These are phyloP conservation scores for Candida awuae DNA, from an alignment of 805 yeast species.

Conservation along the genomic window DNA sequence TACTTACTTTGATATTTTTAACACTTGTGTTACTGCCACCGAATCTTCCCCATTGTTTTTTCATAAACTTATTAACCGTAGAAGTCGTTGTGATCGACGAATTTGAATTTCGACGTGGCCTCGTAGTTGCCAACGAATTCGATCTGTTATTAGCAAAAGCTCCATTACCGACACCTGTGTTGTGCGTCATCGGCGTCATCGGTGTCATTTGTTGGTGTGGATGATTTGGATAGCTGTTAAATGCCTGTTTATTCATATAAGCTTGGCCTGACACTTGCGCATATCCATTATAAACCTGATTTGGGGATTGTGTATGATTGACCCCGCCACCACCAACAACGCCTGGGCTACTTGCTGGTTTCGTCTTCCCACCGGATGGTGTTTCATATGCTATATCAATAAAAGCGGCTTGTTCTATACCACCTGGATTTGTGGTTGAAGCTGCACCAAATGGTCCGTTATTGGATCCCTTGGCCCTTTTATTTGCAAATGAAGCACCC, in stretches of 20 bases:
- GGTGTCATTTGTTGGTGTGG: not conserved
- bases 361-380: constrained; percentile 23
- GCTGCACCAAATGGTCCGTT: constrained; percentile 1
- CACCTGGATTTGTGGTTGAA: constrained; percentile 7
- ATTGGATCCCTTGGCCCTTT: not conserved
- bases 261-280: not conserved
- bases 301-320: not conserved
- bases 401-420: constrained; percentile 34
- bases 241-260: not conserved
- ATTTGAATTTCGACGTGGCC: constrained; percentile 10
- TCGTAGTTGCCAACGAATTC: not conserved
- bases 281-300: not conserved
- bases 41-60: constrained; percentile 28
- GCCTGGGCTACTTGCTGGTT: too few species aligned
- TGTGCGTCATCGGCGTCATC: not conserved
- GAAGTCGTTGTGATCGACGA: constrained; percentile 10
- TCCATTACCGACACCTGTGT: too few species aligned
- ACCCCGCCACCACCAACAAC: too few species aligned
- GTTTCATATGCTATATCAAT: constrained; percentile 39
- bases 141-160: not conserved
- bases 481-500: constrained; percentile 2
- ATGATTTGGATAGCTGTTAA: not conserved
- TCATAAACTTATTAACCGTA: constrained; percentile 34
- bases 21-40: constrained; percentile 7
- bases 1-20: constrained; percentile 9